Evolutionary conservation across 371 early-diverging fungal species (phyloP), one percentile per base, ranked within the genome.

Genomic region (Mucor sp.): DNA sequence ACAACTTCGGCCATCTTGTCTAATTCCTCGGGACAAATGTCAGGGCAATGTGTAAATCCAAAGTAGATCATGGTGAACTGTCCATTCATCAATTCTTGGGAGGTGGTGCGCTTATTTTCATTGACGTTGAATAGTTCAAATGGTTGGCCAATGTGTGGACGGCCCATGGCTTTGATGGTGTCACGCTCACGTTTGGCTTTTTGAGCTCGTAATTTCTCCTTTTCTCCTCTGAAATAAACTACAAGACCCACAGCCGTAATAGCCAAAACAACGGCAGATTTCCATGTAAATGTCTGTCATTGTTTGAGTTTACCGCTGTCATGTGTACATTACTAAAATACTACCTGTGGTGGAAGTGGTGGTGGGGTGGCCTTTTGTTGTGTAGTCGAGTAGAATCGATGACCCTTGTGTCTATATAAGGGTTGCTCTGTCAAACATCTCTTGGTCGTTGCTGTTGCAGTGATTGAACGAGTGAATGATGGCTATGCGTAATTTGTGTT

Each of bases 31-130:
- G 99, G 99, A 63, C 99, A 99, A 62, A 99, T 94, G 81, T 99
- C 99, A 0, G 99, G 99, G 75, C 99, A 99, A 80, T 97, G 87
- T 21, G 98, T 97, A 81, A 98, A 99, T n/a, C 99, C 99, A 87
- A 99, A 99, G 82, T 99, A 99, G 8, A 98, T 79, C 70, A 99
- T 82, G 74, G 89, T 86, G 72, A 87, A 97, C 35, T 87, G 90
- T 21, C 95, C 98, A 3, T 37, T 41, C 61, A 66, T 53, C 27
- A 65, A 53, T 28, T 53, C 68, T 57, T 67, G 68, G 47, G 63
- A 75, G 59, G 44, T 63, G 55, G 56, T 71, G 1, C 37, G 11
- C 37, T 73, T 39, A 23, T 63, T 71, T 21, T 78, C 78, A 62
- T 90, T 74, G 32, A 92, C 93, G 71, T 98, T 92, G 9, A 90